Evolutionary conservation across 768 basidiomycete genomes (phyloP), one percentile per base, ranked within the genome.

Genomic region (Psilocybe subaeruginosa): DNA sequence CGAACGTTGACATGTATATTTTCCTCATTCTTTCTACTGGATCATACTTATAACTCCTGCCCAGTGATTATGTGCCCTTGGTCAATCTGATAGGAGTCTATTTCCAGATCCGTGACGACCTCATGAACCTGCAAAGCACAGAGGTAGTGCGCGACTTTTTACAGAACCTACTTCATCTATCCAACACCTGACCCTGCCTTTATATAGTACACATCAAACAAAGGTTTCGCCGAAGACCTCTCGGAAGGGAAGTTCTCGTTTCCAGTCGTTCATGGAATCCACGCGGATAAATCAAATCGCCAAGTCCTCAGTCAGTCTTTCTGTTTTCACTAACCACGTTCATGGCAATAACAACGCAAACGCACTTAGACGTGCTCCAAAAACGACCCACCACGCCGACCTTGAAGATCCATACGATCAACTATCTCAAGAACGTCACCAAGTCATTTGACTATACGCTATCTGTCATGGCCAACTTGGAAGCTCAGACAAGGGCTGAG

Each of bases 221-320:
- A 93, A 71, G 91, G 91, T 2, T 97, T 93, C 72, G 92, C 92
- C 0, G 96, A 99, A 74, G 97, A 99, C 71, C 79, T 99, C 12
- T 90, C 93, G 0, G 97, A 98, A 76, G 97, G 97, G 6, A 99
- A 99, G 73, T 99, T 99, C 78, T 96, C 93, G 3, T 99, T 99
- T 76, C 96, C 95, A 0, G 82, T 98, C 33, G 89, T 99, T 0
- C 97, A 98, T 72, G 88, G 91, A 17, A 89, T 98, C 50, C 87
- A 91, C 31, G 84, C 91, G 6, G 87, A 95, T 70, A 80, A 78
- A 9, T 82, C 87, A 0, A 94, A 93, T 73, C 82, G 87, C 35
- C 90, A 90, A 73, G 82, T 99, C 35, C 80, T 97, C 56, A 96
- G 95, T 96, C 66, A 63, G 90, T 78, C 37, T 9, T 58, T 43